Conservation (phyloP, 169 alveolate genomes). For the Eimeria maxima region DNA sequence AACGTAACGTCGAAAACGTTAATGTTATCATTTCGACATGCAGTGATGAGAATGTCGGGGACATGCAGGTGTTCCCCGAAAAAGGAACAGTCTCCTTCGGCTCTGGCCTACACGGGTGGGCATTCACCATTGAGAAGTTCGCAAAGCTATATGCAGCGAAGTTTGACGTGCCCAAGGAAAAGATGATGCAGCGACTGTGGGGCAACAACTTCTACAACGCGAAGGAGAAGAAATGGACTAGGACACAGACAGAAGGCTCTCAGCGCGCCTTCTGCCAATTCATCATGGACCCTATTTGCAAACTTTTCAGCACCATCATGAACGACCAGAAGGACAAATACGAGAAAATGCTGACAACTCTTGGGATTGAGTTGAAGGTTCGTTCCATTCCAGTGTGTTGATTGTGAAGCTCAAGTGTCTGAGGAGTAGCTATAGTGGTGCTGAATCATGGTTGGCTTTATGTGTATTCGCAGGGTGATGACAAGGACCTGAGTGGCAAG, state of each 20-base stretch:
- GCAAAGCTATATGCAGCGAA: conserved; percentile 98
- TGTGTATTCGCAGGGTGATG: conserved; percentile 88
- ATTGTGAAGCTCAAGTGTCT: background rate
- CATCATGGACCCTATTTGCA: conserved; percentile 99
- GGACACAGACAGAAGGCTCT: conserved; percentile 60
- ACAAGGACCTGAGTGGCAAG: conserved; percentile 97
- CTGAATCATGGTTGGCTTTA: background rate
- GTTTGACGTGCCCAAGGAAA: conserved; percentile 96
- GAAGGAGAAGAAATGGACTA: conserved; percentile 96
- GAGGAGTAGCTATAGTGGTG: no score
- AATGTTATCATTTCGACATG: conserved; percentile 98
- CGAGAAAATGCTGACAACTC: conserved; percentile 94
- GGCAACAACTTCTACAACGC: conserved; percentile 99
- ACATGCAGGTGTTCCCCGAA: conserved; percentile 97
- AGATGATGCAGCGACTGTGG: conserved; percentile 99
- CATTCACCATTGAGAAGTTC: conserved; percentile 98
- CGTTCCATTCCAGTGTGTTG: background rate
- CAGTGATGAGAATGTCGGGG: conserved; percentile 98
- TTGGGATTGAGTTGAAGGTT: conserved; percentile 95
- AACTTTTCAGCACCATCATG: conserved; percentile 96
- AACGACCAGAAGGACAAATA: conserved; percentile 95
- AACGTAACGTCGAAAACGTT: conserved; percentile 98
- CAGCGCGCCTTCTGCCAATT: conserved; percentile 96
- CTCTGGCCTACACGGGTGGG: conserved; percentile 99
- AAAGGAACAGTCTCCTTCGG: conserved; percentile 99